Evolutionary conservation across 768 basidiomycete species (phyloP).

Genomic region (Sistotremastrum suecicum): DNA sequence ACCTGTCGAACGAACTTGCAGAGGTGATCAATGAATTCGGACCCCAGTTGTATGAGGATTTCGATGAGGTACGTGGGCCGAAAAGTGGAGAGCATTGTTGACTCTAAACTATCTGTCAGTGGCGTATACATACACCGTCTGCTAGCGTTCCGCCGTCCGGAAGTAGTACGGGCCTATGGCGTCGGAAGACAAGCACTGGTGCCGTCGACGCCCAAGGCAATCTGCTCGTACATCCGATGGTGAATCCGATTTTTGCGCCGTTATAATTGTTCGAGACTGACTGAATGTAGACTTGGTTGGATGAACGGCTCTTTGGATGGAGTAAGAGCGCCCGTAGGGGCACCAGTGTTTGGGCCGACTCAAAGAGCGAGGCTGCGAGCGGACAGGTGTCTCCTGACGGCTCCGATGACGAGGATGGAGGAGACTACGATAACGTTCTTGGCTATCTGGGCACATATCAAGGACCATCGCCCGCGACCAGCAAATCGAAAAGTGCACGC

Average conservation of each 20-base stretch:
- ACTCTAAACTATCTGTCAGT: constrained; percentile 24
- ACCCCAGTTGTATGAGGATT: constrained; percentile 76
- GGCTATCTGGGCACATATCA: constrained; percentile 43
- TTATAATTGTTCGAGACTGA: constrained; percentile 7
- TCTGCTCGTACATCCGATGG: constrained; percentile 79
- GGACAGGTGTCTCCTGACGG: constrained; percentile 60
- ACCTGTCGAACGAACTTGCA: constrained; percentile 73
- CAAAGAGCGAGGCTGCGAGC: constrained; percentile 20
- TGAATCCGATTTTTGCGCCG: constrained; percentile 25
- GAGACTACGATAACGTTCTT: constrained; percentile 85
- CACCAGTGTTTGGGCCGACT: constrained; percentile 79
- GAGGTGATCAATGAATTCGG: constrained; percentile 80
- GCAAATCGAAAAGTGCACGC: constrained; percentile 44
- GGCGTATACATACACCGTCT: constrained; percentile 72
- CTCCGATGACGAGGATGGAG: constrained; percentile 77
- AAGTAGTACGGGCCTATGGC: constrained; percentile 59
- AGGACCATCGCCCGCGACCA: constrained; percentile 19
- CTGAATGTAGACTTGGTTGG: constrained; percentile 59
- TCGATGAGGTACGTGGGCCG: constrained; percentile 46
- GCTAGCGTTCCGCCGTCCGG: constrained; percentile 73
- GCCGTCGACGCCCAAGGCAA: constrained; percentile 79
- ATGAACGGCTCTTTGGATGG: constrained; percentile 92
- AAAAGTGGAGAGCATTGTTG: background rate
- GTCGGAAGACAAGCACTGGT: constrained; percentile 65
- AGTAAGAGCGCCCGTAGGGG: constrained; percentile 60